phyloP scores from a whole-genome alignment of 352 stramenopile genomes.

The Pythium aphanidermatum region DNA sequence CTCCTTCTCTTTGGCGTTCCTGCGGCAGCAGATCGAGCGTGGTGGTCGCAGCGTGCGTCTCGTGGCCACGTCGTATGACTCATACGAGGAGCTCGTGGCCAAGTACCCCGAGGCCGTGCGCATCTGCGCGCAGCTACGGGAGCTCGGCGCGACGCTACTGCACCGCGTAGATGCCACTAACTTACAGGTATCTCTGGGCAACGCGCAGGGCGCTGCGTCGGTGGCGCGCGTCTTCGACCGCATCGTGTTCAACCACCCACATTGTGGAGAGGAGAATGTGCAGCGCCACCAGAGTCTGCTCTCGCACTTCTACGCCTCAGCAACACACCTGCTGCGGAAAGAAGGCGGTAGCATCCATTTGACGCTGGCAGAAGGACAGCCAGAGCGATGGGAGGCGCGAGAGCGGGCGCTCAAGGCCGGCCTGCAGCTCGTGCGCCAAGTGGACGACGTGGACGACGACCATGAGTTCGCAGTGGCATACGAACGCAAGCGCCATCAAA shows the following conservation, averaged over 20 bases:
- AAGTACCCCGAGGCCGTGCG: conserved; percentile 56
- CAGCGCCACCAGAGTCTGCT: conserved; percentile 83
- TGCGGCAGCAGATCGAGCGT: conserved; percentile 5
- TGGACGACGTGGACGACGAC: conserved; percentile 40
- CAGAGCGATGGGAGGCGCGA: conserved; percentile 67
- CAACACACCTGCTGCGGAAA: conserved; percentile 31
- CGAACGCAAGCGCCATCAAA: conserved; percentile 85
- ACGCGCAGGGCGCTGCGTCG: conserved; percentile 3
- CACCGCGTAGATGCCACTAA: conserved; percentile 71
- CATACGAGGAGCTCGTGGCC: conserved; percentile 40
- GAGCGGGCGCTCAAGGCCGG: conserved; percentile 37
- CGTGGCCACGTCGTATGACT: conserved; percentile 51
- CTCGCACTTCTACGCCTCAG: conserved; percentile 87
- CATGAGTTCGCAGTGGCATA: conserved; percentile 34
- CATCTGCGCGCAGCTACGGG: conserved; percentile 34
- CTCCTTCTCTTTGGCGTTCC: conserved; percentile 26
- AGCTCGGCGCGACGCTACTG: conserved; percentile 34
- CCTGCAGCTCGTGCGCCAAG: conserved; percentile 35
- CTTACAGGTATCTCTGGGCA: conserved; percentile 30
- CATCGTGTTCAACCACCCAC: conserved; percentile 94
- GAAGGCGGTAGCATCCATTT: conserved; percentile 39
- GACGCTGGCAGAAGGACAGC: conserved; percentile 68
- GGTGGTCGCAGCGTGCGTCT: conserved; percentile 12
- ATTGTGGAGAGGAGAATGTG: conserved; percentile 90
- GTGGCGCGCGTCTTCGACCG: conserved; percentile 39